Conservation (phyloP, 306 rosid species). For the Senna siamea region DNA sequence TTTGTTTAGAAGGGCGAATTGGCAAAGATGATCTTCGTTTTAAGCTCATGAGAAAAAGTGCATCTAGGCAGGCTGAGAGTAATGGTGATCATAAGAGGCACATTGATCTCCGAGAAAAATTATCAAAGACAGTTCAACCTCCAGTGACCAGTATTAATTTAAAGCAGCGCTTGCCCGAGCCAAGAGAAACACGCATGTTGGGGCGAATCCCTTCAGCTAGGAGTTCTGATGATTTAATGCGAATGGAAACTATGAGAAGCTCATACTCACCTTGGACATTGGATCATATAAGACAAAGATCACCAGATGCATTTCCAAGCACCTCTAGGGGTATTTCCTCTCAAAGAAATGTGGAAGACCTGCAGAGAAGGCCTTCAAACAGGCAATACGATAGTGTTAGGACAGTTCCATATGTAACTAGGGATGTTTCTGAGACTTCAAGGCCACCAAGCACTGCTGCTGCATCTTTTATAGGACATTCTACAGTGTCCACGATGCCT, state of each 20-base stretch:
- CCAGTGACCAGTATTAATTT: conserved; percentile 36
- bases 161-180: conserved; percentile 48
- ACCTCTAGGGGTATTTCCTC: conserved; percentile 53
- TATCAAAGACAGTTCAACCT: conserved; percentile 61
- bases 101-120: conserved; percentile 85
- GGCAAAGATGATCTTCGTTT: conserved; percentile 81
- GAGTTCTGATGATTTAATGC: conserved; percentile 66
- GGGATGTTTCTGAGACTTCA: conserved; percentile 61
- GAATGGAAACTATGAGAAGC: conserved; percentile 64
- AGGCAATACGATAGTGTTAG: conserved; percentile 65
- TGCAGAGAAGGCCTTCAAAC: conserved; percentile 58
- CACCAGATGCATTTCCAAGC: conserved; percentile 52
- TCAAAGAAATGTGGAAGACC: conserved; percentile 55
- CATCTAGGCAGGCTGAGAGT: conserved; percentile 52
- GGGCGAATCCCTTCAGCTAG: conserved; percentile 62
- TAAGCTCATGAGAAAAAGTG: conserved; percentile 79
- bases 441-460: conserved; percentile 56
- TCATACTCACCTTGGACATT: conserved; percentile 80
- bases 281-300: conserved; percentile 66
- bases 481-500: conserved; percentile 60
- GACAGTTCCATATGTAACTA: conserved; percentile 55
- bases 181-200: conserved; percentile 51
- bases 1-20: conserved; percentile 51
- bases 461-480: conserved; percentile 53
- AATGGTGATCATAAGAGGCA: conserved; percentile 53